These are phyloP conservation scores for Bonia amplexicaulis DNA, from an alignment of 176 grass and related monocot species.

Conservation along the genomic window DNA sequence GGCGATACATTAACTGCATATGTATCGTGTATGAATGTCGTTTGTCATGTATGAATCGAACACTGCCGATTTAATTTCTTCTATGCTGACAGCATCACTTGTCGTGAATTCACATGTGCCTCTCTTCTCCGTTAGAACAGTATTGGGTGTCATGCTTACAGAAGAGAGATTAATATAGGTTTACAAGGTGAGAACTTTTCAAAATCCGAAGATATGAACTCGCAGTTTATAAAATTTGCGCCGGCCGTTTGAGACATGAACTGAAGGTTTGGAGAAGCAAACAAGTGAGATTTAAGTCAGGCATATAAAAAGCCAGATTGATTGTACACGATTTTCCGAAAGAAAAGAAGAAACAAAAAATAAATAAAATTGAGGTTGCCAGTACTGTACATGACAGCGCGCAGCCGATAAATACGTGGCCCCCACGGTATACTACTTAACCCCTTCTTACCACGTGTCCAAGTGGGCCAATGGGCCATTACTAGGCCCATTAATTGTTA, in stretches of 20 bases:
- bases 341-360: too few species aligned
- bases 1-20: neutral
- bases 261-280: too few species aligned
- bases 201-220: too few species aligned
- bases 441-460: neutral
- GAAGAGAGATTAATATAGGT: too few species aligned
- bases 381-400: neutral
- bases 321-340: too few species aligned
- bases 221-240: too few species aligned
- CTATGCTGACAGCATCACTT: neutral
- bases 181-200: too few species aligned
- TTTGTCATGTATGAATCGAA: neutral
- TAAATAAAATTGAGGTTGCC: too few species aligned
- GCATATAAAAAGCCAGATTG: too few species aligned
- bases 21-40: neutral
- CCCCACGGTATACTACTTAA: neutral
- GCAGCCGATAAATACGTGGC: neutral
- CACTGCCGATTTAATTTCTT: neutral
- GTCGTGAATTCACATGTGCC: neutral
- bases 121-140: too few species aligned
- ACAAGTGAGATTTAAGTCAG: too few species aligned
- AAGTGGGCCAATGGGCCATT: constrained; percentile 14
- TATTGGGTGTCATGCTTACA: neutral
- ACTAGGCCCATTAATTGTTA: constrained; percentile 14
- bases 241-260: too few species aligned